These are phyloP conservation scores for Neurospora terricola DNA, from an alignment of 495 filamentous ascomycete species.

Conservation along the genomic window DNA sequence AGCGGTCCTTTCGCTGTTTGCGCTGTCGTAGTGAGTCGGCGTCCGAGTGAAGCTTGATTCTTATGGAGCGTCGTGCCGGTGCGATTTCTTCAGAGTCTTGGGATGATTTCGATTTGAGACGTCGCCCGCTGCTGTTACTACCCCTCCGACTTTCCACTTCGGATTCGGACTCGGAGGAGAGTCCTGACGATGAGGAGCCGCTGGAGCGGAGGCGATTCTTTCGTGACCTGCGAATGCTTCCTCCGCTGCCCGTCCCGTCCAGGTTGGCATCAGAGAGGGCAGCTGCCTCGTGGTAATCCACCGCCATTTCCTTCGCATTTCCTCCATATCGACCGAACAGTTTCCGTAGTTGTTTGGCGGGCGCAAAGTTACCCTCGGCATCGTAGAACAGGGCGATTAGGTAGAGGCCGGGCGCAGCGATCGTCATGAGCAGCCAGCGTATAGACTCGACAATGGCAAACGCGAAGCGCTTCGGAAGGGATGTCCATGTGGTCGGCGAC, in stretches of 20 bases:
- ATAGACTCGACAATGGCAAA: slow-evolving; percentile 52
- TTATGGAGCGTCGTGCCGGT: slow-evolving; percentile 68
- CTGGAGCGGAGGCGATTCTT: slow-evolving; percentile 39
- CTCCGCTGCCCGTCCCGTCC: slow-evolving; percentile 4
- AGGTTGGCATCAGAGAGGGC: slow-evolving; percentile 21
- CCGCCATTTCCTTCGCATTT: slow-evolving; percentile 24
- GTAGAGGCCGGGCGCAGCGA: slow-evolving; percentile 71
- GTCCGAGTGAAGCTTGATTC: slow-evolving; percentile 85
- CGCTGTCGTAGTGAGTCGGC: slow-evolving; percentile 50
- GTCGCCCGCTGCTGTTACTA: slow-evolving; percentile 18
- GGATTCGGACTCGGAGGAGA: slow-evolving; percentile 52
- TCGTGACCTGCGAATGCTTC: slow-evolving; percentile 14
- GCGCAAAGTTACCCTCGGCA: slow-evolving; percentile 68
- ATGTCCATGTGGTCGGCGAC: slow-evolving; percentile 30
- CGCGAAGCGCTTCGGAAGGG: slow-evolving; percentile 49
- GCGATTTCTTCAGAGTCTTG: slow-evolving; percentile 47
- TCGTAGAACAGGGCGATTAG: slow-evolving; percentile 72
- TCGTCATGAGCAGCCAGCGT: slow-evolving; percentile 63
- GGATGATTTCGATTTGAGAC: slow-evolving; percentile 45
- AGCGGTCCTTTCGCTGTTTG: slow-evolving; percentile 45
- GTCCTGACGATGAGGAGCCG: slow-evolving; percentile 48
- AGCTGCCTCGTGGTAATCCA: slow-evolving; percentile 28
- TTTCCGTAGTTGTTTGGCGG: slow-evolving; percentile 49
- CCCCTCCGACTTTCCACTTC: slow-evolving; percentile 25
- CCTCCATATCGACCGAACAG: slow-evolving; percentile 40